A percentile compares a stretch with the other conserved stretches of the same genome.
phyloP scores from a whole-genome alignment of 192 early-diverging fungal genomes.

The Pilobolus umbonatus region DNA sequence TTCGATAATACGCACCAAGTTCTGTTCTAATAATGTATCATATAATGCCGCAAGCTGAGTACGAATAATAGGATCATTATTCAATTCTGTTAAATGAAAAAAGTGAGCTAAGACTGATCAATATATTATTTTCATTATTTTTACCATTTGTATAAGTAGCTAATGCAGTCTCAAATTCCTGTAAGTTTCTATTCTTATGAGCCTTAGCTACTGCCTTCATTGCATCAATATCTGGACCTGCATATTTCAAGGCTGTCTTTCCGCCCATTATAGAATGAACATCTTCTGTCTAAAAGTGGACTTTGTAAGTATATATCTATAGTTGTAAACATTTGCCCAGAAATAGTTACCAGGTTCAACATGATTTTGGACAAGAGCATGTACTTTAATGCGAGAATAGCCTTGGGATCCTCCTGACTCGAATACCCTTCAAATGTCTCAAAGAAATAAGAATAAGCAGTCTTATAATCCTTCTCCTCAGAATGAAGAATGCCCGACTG shows the following conservation, averaged over 20 bases:
- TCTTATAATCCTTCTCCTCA: conserved; percentile 99
- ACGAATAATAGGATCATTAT: conserved; percentile 91
- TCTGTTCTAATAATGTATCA: conserved; percentile 95
- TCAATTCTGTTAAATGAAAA: conserved; percentile 59
- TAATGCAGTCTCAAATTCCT: conserved; percentile 92
- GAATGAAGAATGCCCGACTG: conserved; percentile 97
- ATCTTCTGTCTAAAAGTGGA: conserved; percentile 74
- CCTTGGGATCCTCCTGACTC: conserved; percentile 81
- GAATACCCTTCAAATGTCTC: conserved; percentile 95
- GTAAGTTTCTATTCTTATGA: conserved; percentile 94
- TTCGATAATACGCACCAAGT: conserved; percentile 95
- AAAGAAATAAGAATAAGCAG: conserved; percentile 98
- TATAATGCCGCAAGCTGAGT: conserved; percentile 89
- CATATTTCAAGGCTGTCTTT: conserved; percentile 87
- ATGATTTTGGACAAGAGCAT: conserved; percentile 99
- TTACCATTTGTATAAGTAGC: conserved; percentile 79
- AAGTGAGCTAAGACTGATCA: not conserved
- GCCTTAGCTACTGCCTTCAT: conserved; percentile 94
- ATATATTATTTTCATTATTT: not conserved
- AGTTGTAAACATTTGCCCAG: not conserved
- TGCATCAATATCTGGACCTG: conserved; percentile 84
- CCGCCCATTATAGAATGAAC: conserved; percentile 87
- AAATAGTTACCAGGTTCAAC: conserved; percentile 79
- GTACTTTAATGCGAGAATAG: conserved; percentile 91
- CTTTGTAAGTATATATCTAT: not conserved